Evolutionary conservation across 2,329 filamentous ascomycete species (phyloP), one percentile per base, ranked within the genome.

Genomic region (Triangularia setosa): DNA sequence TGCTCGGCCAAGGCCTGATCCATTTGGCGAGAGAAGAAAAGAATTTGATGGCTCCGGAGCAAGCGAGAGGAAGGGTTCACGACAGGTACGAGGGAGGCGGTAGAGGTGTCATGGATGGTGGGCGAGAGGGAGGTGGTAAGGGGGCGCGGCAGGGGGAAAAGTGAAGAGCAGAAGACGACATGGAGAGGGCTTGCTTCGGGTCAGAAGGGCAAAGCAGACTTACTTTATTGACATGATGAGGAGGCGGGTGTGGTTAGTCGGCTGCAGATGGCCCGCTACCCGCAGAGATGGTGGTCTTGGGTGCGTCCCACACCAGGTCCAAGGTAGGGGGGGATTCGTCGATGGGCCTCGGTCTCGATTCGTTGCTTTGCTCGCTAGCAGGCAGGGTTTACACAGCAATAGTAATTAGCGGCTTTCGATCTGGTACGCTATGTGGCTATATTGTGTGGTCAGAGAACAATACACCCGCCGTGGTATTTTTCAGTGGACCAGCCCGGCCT

Each of bases 211-310:
- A 67, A 67, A 65, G 67, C 24, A 63, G 64, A 73, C 72, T 69
- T 66, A 73, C 72, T 73, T 79, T 75, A 79, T 78, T 73, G 77
- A 79, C 77, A 79, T 79, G 73, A 71, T 72, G 69, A 71, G 73
- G 70, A 69, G 69, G 71, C 69, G 69, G 71, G 71, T 73, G 71
- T 48, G 40, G 40, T 48, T 48, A 48, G 72, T 72, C 72, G 69
- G 69, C 71, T 69, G 71, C 69, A 70, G 69, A 68, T 68, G 66
- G 67, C 67, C 67, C 57, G 61, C 66, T 67, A 68, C 63, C 65
- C 56, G 64, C 65, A 62, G 67, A 66, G 64, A 48, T 68, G 65
- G 66, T 61, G 71, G 71, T 68, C 63, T 60, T 60, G 58, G 35
- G 58, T 59, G 53, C 69, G 69, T 70, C 69, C 70, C 69, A 70